phyloP scores from a whole-genome alignment of 2,329 filamentous ascomycete genomes.

The Cytospora mali region DNA sequence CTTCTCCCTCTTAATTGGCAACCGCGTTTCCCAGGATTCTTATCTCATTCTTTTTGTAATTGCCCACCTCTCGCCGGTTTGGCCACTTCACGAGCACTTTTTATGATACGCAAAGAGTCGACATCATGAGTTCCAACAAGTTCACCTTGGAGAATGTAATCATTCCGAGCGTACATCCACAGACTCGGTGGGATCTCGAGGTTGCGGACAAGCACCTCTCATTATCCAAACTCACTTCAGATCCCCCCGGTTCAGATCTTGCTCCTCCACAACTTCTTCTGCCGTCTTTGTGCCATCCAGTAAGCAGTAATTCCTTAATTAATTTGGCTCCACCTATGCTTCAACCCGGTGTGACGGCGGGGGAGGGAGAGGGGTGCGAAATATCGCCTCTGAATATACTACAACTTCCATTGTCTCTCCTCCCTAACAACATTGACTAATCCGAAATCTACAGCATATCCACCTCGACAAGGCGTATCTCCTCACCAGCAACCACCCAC shows the following conservation, averaged over 20 bases:
- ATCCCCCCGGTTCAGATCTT: not conserved
- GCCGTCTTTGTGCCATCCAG: conserved; percentile 63
- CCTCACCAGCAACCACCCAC: conserved; percentile 44
- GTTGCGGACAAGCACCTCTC: not conserved
- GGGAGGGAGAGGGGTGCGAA: too few species aligned
- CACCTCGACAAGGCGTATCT: conserved; percentile 71
- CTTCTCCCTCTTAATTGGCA: not conserved
- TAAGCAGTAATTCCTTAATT: not conserved
- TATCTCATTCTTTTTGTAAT: not conserved
- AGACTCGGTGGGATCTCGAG: conserved; percentile 11
- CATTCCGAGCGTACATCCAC: conserved; percentile 9
- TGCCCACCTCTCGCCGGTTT: too few species aligned
- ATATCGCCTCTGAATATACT: not conserved
- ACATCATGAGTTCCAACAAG: not conserved
- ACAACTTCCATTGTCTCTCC: not conserved
- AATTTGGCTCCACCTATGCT: too few species aligned
- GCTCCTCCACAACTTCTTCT: conserved; percentile 36
- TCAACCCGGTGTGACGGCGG: too few species aligned
- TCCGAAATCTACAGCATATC: conserved; percentile 50
- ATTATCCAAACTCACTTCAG: not conserved
- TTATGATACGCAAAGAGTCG: not conserved
- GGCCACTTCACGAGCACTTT: too few species aligned
- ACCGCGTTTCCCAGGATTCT: not conserved
- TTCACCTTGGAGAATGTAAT: conserved; percentile 16
- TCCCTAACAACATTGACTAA: not conserved